These are phyloP conservation scores for Dictyostelium discoideum DNA, from an alignment of 78 protist genomes.

Conservation along the genomic window DNA sequence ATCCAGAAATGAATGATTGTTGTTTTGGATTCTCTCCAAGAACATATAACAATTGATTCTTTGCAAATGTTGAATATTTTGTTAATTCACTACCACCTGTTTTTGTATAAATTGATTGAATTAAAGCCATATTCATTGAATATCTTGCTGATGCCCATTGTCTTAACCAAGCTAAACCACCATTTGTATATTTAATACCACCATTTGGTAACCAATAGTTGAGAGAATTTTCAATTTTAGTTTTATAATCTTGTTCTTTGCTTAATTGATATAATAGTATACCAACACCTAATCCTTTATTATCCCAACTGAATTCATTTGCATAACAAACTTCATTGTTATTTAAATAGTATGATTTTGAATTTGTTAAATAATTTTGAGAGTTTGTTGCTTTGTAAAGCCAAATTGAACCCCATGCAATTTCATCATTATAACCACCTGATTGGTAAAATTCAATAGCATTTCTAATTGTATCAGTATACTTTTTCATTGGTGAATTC, in stretches of 20 bases:
- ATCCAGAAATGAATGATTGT: conserved; percentile 32
- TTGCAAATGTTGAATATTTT: conserved; percentile 10
- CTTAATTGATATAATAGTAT: conserved; percentile 8
- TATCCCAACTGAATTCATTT: conserved; percentile 58
- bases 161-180: conserved; percentile 65
- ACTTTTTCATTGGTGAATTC: background rate
- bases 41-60: background rate
- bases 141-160: conserved; percentile 72
- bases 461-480: conserved; percentile 11
- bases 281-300: conserved; percentile 32
- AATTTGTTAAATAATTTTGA: background rate
- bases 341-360: conserved; percentile 4
- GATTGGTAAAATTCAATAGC: conserved; percentile 46
- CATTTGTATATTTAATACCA: conserved; percentile 36
- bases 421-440: conserved; percentile 63
- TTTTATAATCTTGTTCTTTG: conserved; percentile 5
- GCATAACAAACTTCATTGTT: conserved; percentile 14
- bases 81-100: background rate
- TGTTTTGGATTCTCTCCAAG: conserved; percentile 27
- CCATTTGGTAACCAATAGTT: conserved; percentile 66
- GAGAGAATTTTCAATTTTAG: conserved; percentile 19
- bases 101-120: background rate
- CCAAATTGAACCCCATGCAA: conserved; percentile 66
- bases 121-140: conserved; percentile 48
- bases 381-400: conserved; percentile 53